Base-by-base conservation (phyloP, 1,284 basidiomycete genomes). In the Ustilago trichophora region DNA sequence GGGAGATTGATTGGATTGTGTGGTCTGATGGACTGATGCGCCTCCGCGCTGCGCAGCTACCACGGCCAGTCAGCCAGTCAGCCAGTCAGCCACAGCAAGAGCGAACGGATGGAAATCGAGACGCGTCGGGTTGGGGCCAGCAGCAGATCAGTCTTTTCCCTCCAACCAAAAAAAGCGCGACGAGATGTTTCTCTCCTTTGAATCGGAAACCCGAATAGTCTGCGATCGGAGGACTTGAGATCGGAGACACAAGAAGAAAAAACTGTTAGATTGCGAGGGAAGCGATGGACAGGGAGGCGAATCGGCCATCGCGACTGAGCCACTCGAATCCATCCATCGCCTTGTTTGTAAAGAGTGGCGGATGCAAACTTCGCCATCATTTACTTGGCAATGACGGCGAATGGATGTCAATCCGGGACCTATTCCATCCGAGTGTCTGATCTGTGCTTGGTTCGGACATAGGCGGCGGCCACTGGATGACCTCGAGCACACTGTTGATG, bases 371-470 rank as follows among this genome's bases (percentile, higher is more conserved):
- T n/a, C n/a, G n/a, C n/a, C n/a, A n/a, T n/a, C n/a, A n/a, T n/a
- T n/a, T n/a, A n/a, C n/a, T n/a, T n/a, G n/a, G 15, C 29, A 22
- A 47, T 22, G 26, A 53, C 47, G 26, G 42, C 27, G 35, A 27
- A 37, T 41, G 25, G 24, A 27, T 37, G 51, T 41, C 58, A 37
- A 60, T 48, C 36, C 33, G 44, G 46, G 31, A 19, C 40, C 38
- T 16, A 19, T 24, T 18, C 25, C 29, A 34, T 35, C 41, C 25
- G 33, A 3, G 29, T 32, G 58, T 45, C 29, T 40, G 44, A 43
- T 48, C 38, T 49, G 52, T 44, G 36, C 22, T 11, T 45, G 52
- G 54, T 49, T 55, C 58, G 58, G 58, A 62, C 58, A 46, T 62
- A 55, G 47, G 52, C 58, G 58, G 58, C 36, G 7, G 9, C 41